These are phyloP conservation scores for Triticum urartu DNA, from an alignment of 176 grass and related monocot species.

Conservation along the genomic window DNA sequence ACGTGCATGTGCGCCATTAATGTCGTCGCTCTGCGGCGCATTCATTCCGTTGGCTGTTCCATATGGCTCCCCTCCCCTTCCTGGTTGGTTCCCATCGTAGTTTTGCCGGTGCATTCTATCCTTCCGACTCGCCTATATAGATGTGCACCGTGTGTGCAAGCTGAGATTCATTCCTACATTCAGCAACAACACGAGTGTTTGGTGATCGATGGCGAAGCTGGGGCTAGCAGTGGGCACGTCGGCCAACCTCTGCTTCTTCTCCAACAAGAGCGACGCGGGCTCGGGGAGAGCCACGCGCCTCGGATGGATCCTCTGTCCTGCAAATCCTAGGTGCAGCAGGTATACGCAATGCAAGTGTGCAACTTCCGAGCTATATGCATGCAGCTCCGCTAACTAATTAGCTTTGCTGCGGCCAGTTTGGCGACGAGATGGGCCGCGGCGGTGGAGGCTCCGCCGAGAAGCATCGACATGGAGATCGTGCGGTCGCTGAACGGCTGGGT, in stretches of 20 bases:
- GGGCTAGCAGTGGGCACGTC: background rate
- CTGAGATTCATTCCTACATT: background rate
- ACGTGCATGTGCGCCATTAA: background rate
- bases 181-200: background rate
- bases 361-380: no score
- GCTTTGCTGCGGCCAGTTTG: background rate
- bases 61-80: background rate
- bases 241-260: background rate
- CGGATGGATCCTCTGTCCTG: background rate
- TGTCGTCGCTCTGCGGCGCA: background rate
- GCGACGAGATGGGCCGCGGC: background rate
- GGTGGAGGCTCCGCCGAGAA: background rate
- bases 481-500: slow-evolving; percentile 44
- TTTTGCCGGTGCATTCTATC: no score
- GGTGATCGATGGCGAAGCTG: background rate
- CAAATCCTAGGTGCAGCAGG: background rate
- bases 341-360: background rate
- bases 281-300: background rate
- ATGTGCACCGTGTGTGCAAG: background rate
- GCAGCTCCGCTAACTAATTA: background rate
- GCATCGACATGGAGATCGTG: background rate
- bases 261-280: background rate
- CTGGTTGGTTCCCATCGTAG: background rate
- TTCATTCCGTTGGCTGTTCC: background rate
- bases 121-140: no score